Base-by-base conservation (phyloP, 164 flowering plant species). In the Malania oleifera region DNA sequence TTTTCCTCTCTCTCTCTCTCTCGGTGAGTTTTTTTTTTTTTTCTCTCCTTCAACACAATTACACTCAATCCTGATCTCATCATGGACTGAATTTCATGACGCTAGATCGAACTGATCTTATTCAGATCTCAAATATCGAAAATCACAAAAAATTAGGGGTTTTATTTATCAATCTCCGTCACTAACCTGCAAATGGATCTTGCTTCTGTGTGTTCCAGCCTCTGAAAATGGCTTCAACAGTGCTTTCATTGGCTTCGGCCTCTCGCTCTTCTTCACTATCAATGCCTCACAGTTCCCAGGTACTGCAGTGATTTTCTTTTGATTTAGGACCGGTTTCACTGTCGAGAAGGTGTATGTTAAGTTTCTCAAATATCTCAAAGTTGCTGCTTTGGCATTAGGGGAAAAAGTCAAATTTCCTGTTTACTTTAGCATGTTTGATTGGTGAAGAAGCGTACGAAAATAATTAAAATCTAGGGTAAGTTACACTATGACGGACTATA, bases 141-240 rank as follows among this genome's bases (percentile, higher is more conserved):
- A 13, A 14, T 39, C 11, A 13, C 43, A 4, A 9, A 31, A 31
- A 31, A 4, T 31, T 4, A 31, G 11, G 3, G 2, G 10, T 39
- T 39, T 39, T 5, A 39, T 39, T 39, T 39, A 2, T 7, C 43
- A 13, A 2, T 7, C 10, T 39, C 43, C 2, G 15, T 39, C 15
- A 31, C 37, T 31, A 5, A 31, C 5, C 9, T 9, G 37, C 5
- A 9, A 38, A 38, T 11, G 2, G 41, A 38, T 38, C 41, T 38
- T 2, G 41, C 13, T 38, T 38, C n/a, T 43, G 46, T 19, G 18
- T 25, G 50, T 46, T 7, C 22, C 26, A 11, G 14, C 44, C 13
- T 15, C 5, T 47, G 40, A 52, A 60, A 75, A 78, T 80, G 85
- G 82, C 86, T 57, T 82, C 84, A 9, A 31, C 80, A 31, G 56